Evolutionary conservation across 164 flowering plant species (phyloP), one percentile per base, ranked within the genome.

Genomic region (Sextonia rubra): DNA sequence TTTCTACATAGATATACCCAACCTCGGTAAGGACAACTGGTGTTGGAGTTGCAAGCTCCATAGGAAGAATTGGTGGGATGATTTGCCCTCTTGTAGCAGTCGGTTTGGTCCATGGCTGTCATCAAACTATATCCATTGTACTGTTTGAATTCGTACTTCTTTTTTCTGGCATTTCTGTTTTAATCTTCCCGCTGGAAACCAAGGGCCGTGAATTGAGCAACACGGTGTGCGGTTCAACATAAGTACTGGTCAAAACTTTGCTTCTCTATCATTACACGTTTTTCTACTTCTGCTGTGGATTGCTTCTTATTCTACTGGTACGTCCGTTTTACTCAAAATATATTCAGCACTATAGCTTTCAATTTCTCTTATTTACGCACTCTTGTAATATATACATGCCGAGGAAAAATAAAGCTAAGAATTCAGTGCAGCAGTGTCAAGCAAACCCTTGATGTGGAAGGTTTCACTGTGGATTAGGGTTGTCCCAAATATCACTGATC

Each of bases 51-150:
- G 92, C 87, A 8, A 87, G 87, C 77, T 76, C 92, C 22, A 76
- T 91, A 44, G 97, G 91, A 76, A 87, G 91, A 80, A 86, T 93
- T 25, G 96, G 95, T 17, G 97, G 97, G 12, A 85, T 94, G 80
- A 8, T 88, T 23, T 91, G 97, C 71, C 98, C 98, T 47, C 88
- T 91, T 55, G 92, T 94, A 56, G 97, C 98, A 27, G 91, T 94
- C 15, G 87, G 86, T 56, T 72, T 92, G 72, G 83, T 88, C 15
- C 85, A 84, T 49, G 84, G 86, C 27, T 94, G 98, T 70, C 96
- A 89, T 81, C 93, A 82, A 79, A 86, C 86, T 32, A 77, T 85
- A 37, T 71, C 98, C 9, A 80, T 90, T 20, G 0, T 86, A 44
- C 60, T 91, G 2, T 94, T 94, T 73, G 91, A 80, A 76, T 32